Conservation (phyloP, 2,329 filamentous ascomycete species). For the Plectosphaerella plurivora region DNA sequence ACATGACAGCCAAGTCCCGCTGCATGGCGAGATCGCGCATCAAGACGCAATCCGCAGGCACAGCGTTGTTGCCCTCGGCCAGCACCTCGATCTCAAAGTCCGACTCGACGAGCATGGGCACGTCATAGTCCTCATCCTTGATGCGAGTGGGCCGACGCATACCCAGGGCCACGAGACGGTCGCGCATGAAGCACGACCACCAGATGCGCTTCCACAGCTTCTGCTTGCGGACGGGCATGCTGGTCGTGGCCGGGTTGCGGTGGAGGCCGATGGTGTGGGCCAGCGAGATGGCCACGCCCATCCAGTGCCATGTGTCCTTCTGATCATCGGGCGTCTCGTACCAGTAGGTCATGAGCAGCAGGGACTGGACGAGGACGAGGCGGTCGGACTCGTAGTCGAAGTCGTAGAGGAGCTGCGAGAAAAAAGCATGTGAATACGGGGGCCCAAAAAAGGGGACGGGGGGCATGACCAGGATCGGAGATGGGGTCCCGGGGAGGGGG, state of each 20-base stretch:
- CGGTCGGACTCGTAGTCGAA: conserved; percentile 93
- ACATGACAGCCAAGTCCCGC: conserved; percentile 77
- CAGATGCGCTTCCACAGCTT: conserved; percentile 92
- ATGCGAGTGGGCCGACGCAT: conserved; percentile 92
- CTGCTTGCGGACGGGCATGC: conserved; percentile 67
- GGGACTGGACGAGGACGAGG: conserved; percentile 79
- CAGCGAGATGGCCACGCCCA: conserved; percentile 90
- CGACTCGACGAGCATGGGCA: conserved; percentile 78
- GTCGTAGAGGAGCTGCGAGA: conserved; percentile 72
- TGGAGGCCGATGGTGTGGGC: conserved; percentile 92
- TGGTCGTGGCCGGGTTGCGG: conserved; percentile 73
- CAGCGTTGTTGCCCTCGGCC: conserved; percentile 61
- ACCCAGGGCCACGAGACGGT: conserved; percentile 85
- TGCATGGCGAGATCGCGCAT: conserved; percentile 70
- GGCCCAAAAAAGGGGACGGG: background rate
- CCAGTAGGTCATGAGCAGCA: conserved; percentile 94
- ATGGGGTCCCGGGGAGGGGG: background rate
- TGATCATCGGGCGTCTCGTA: conserved; percentile 96
- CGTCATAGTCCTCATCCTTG: conserved; percentile 89
- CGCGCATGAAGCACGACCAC: conserved; percentile 97
- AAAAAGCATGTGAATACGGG: conserved; percentile 17
- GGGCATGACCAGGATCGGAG: background rate
- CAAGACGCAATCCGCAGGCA: conserved; percentile 66
- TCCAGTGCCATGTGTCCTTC: conserved; percentile 98
- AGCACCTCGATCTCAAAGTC: conserved; percentile 79